Percentiles rank a stretch among this genome's conserved stretches.
Conservation (phyloP, 306 rosid species). For the Cicer bijugum region DNA sequence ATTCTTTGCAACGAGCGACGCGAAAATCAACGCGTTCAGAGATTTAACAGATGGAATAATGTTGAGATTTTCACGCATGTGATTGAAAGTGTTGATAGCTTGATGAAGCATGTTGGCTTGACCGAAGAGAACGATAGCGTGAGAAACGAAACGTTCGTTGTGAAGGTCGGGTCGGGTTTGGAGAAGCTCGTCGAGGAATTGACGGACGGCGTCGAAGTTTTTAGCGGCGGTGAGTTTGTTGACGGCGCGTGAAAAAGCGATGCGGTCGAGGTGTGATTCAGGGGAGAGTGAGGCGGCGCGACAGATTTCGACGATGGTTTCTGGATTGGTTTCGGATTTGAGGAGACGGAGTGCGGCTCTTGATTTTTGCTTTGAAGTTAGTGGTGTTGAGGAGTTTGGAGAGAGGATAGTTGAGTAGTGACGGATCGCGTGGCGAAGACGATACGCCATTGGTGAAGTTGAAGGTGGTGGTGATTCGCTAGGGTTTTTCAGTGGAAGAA, state of each 20-base stretch:
- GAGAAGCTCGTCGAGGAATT: conserved; percentile 60
- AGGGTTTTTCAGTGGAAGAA: conserved; percentile 37
- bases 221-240: conserved; percentile 61
- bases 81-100: conserved; percentile 60
- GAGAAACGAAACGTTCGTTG: conserved; percentile 66
- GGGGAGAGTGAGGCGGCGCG: conserved; percentile 78
- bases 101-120: conserved; percentile 73
- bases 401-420: conserved; percentile 65
- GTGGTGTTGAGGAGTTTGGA: conserved; percentile 51
- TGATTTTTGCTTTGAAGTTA: conserved; percentile 57
- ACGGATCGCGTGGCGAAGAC: conserved; percentile 55
- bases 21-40: conserved; percentile 69
- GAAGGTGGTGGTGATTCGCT: background rate
- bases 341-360: conserved; percentile 63
- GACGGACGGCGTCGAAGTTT: conserved; percentile 63
- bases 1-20: conserved; percentile 63
- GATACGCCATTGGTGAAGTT: conserved; percentile 58
- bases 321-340: conserved; percentile 71
- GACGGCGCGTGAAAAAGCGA: conserved; percentile 67
- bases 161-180: conserved; percentile 66
- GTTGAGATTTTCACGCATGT: conserved; percentile 46
- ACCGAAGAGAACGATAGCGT: conserved; percentile 75
- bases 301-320: conserved; percentile 70
- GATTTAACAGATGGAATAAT: conserved; percentile 57
- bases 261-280: conserved; percentile 68